phyloP scores from a whole-genome alignment of 768 basidiomycete species.

The Mycena rosella region DNA sequence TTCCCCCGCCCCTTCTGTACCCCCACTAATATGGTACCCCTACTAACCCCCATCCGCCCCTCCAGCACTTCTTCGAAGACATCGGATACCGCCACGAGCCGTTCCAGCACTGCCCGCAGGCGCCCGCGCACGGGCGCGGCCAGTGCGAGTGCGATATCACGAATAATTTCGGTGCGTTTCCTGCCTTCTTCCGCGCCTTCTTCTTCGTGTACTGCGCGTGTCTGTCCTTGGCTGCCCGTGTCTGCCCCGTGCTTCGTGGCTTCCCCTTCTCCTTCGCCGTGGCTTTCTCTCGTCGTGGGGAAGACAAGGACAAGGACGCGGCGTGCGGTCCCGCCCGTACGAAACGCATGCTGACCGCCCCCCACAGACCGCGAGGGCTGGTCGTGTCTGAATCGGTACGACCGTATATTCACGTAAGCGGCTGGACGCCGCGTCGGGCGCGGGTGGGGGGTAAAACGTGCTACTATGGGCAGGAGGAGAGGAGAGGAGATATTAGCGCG shows the following conservation, averaged over 20 bases:
- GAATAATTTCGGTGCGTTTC: constrained; percentile 64
- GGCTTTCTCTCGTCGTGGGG: too few relatives aligned
- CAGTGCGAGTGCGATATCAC: constrained; percentile 72
- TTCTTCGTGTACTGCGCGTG: too few relatives aligned
- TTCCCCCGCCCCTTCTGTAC: neutral
- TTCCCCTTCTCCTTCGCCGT: too few relatives aligned
- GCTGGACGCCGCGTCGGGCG: neutral
- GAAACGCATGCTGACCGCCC: neutral
- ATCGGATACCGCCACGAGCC: constrained; percentile 55
- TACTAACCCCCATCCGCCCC: constrained; percentile 18
- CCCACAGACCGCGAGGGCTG: constrained; percentile 68
- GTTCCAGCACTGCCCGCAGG: constrained; percentile 46
- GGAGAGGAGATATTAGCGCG: too few relatives aligned
- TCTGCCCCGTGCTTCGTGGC: too few relatives aligned
- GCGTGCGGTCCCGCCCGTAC: too few relatives aligned
- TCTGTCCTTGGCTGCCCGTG: too few relatives aligned
- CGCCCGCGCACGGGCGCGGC: constrained; percentile 61
- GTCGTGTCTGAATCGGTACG: constrained; percentile 73
- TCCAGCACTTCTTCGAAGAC: constrained; percentile 69
- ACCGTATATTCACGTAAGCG: constrained; percentile 52
- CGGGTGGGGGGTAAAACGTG: too few relatives aligned
- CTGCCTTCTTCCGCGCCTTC: neutral
- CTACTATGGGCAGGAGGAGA: too few relatives aligned
- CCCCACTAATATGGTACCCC: neutral
- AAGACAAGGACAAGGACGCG: too few relatives aligned